Conservation (phyloP, 441 rosid species). For the Populus trichocarpa region DNA sequence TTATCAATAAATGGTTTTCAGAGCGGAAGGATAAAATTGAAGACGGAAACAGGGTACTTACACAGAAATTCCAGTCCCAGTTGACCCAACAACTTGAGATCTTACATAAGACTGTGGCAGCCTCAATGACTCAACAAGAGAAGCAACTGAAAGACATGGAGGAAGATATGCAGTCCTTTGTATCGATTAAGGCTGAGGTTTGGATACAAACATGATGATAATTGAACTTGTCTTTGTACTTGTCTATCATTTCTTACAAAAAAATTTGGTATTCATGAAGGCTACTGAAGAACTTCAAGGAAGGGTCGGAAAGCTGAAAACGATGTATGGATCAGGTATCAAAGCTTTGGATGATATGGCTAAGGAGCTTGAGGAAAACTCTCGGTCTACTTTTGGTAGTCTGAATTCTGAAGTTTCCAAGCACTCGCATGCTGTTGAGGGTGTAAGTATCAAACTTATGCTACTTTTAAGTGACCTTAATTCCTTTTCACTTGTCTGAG, state of each 20-base stretch:
- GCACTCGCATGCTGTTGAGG: slow-evolving; percentile 77
- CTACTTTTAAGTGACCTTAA: background rate
- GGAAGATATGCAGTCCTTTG: slow-evolving; percentile 88
- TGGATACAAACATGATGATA: slow-evolving; percentile 8
- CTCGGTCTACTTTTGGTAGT: slow-evolving; percentile 62
- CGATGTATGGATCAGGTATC: slow-evolving; percentile 65
- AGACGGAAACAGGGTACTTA: slow-evolving; percentile 72
- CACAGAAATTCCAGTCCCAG: slow-evolving; percentile 78
- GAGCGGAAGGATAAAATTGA: slow-evolving; percentile 95
- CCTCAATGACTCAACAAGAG: slow-evolving; percentile 83
- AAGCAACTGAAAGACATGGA: slow-evolving; percentile 87
- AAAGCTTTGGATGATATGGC: slow-evolving; percentile 73
- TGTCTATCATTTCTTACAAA: slow-evolving; percentile 10
- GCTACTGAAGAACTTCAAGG: slow-evolving; percentile 78
- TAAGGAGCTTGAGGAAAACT: slow-evolving; percentile 61
- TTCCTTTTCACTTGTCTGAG: slow-evolving; percentile 21
- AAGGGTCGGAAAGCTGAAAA: slow-evolving; percentile 67
- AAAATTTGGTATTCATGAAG: slow-evolving; percentile 32
- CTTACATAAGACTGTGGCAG: slow-evolving; percentile 81
- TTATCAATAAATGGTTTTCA: slow-evolving; percentile 35
- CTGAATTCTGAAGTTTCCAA: slow-evolving; percentile 82
- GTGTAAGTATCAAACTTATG: slow-evolving; percentile 42
- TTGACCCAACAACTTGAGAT: slow-evolving; percentile 70
- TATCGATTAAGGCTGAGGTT: slow-evolving; percentile 82
- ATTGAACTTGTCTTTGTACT: background rate